These are phyloP conservation scores for Cladophialophora bantiana DNA, from an alignment of 2,329 filamentous ascomycete species.

Conservation along the genomic window DNA sequence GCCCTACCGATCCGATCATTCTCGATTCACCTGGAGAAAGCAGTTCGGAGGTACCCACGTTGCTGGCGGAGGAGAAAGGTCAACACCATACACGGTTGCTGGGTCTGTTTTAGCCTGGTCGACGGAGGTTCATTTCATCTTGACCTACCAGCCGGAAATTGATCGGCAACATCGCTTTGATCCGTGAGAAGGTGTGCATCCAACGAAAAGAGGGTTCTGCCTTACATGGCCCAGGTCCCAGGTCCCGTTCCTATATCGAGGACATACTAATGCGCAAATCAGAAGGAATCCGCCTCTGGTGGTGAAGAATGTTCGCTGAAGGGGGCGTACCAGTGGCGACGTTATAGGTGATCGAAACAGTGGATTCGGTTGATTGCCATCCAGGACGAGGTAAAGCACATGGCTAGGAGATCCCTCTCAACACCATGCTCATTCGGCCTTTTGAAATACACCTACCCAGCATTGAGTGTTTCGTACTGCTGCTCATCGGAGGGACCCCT, in stretches of 20 bases:
- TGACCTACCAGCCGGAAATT: slow-evolving; percentile 26
- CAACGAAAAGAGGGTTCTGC: not conserved
- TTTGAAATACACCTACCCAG: slow-evolving; percentile 25
- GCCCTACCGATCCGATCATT: not conserved
- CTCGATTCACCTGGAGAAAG: slow-evolving; percentile 34
- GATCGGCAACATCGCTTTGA: slow-evolving; percentile 35
- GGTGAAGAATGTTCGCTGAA: not conserved
- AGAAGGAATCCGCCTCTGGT: not conserved
- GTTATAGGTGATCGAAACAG: slow-evolving; percentile 35
- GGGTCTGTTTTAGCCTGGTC: not conserved
- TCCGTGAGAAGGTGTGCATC: not conserved
- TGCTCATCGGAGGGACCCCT: slow-evolving; percentile 32
- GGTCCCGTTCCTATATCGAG: slow-evolving; percentile 41
- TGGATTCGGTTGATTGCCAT: slow-evolving; percentile 34
- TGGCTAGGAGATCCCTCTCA: slow-evolving; percentile 22
- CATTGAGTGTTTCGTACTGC: slow-evolving; percentile 42
- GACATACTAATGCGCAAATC: slow-evolving; percentile 31
- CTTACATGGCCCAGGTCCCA: slow-evolving; percentile 39
- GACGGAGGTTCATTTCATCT: not conserved
- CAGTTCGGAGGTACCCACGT: slow-evolving; percentile 41
- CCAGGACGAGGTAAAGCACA: slow-evolving; percentile 36
- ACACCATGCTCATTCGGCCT: not conserved
- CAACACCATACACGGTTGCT: slow-evolving; percentile 39
- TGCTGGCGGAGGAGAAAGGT: slow-evolving; percentile 36
- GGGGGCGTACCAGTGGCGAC: slow-evolving; percentile 6